A percentile compares a stretch with the other conserved stretches of the same genome.
phyloP scores from a whole-genome alignment of 192 early-diverging fungal genomes.

The Dissophora ornata region DNA sequence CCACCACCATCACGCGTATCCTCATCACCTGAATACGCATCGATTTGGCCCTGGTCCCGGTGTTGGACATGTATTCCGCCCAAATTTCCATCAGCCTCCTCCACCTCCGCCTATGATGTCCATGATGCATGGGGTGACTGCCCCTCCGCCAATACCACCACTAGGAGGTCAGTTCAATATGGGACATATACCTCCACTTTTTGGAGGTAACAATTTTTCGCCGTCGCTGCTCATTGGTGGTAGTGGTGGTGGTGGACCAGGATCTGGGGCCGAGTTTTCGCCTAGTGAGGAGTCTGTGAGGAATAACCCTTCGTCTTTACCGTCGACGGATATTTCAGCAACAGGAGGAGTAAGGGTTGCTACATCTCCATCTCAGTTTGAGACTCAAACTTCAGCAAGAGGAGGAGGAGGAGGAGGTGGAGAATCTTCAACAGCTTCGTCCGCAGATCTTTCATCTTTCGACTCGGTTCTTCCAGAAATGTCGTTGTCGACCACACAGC shows the following conservation, averaged over 20 bases:
- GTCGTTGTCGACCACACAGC: background rate
- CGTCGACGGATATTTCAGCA: background rate
- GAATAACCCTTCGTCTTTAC: background rate
- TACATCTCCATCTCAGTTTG: too few species aligned
- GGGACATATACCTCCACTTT: constrained; percentile 16
- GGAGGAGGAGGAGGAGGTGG: too few species aligned
- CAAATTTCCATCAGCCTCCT: constrained; percentile 36
- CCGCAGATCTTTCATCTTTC: too few species aligned
- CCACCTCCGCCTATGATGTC: background rate
- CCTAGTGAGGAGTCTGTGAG: constrained; percentile 4
- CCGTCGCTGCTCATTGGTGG: background rate
- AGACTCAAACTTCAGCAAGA: too few species aligned
- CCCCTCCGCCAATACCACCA: constrained; percentile 13
- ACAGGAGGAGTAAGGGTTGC: too few species aligned
- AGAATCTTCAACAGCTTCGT: background rate
- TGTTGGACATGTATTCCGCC: too few species aligned
- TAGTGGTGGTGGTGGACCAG: constrained; percentile 1
- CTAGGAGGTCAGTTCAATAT: constrained; percentile 23
- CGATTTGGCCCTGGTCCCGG: constrained; percentile 15
- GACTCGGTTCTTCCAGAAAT: too few species aligned
- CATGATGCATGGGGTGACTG: constrained; percentile 29
- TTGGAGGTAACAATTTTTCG: constrained; percentile 14
- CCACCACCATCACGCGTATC: constrained; percentile 45
- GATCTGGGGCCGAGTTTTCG: constrained; percentile 5
- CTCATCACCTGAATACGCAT: constrained; percentile 22